These are phyloP conservation scores for Candida boleticola DNA, from an alignment of 805 yeast genomes.

Conservation along the genomic window DNA sequence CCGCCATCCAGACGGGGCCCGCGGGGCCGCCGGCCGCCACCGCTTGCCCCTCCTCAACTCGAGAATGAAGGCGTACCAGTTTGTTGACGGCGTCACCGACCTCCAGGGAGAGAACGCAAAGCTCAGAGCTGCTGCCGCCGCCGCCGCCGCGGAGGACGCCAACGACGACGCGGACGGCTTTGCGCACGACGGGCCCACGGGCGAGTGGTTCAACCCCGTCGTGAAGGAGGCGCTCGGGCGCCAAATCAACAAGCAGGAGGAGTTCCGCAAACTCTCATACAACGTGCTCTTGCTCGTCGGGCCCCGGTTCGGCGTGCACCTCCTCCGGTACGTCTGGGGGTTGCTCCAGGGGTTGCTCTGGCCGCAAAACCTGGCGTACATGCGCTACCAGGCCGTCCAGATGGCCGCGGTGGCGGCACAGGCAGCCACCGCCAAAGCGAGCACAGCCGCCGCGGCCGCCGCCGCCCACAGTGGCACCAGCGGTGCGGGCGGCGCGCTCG, in stretches of 20 bases:
- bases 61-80: background rate
- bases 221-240: conserved; percentile 44
- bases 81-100: background rate
- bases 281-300: conserved; percentile 24
- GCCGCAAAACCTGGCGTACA: background rate
- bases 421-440: background rate
- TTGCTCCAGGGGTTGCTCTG: background rate
- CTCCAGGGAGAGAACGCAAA: background rate
- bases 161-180: conserved; percentile 6
- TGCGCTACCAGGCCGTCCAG: background rate
- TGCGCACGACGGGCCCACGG: conserved; percentile 14
- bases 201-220: conserved; percentile 42
- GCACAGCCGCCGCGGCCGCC: too few species aligned
- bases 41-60: background rate
- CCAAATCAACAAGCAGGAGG: conserved; percentile 41
- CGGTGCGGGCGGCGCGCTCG: too few species aligned
- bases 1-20: background rate
- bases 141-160: conserved; percentile 8
- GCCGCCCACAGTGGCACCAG: too few species aligned
- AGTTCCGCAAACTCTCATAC: conserved; percentile 28
- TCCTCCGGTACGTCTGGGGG: conserved; percentile 8
- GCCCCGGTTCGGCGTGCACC: conserved; percentile 16
- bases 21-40: background rate
- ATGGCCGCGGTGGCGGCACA: background rate
- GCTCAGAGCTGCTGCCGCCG: background rate